A percentile compares a stretch with the other conserved stretches of the same genome.
phyloP scores from a whole-genome alignment of 805 yeast genomes.

The Candida suzukii region DNA sequence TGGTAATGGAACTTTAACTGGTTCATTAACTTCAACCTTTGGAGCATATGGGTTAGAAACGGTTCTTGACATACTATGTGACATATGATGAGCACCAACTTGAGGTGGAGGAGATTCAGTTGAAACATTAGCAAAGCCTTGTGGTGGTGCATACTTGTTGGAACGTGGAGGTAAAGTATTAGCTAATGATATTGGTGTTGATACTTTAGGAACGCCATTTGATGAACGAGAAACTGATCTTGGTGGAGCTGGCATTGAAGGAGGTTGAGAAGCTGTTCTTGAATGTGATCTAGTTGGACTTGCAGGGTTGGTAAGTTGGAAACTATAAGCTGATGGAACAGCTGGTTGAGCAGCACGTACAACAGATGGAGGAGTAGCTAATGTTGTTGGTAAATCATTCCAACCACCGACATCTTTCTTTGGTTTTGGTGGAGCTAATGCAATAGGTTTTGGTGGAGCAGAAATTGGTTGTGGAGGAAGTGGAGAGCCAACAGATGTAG shows the following conservation, averaged over 20 bases:
- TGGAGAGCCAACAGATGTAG: constrained; percentile 3
- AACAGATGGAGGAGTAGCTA: constrained; percentile 14
- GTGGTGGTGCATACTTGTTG: constrained; percentile 22
- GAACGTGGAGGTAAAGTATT: constrained; percentile 10
- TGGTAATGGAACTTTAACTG: constrained; percentile 17
- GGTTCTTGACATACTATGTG: neutral
- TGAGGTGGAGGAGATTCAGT: constrained; percentile 5
- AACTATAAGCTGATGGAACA: constrained; percentile 18
- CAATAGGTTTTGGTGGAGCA: constrained; percentile 19
- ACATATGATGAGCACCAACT: too few species aligned
- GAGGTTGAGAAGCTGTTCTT: constrained; percentile 23
- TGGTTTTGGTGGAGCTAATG: constrained; percentile 13
- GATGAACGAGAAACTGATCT: constrained; percentile 10
- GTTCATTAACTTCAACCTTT: constrained; percentile 15
- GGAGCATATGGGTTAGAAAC: constrained; percentile 30
- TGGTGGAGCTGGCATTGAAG: constrained; percentile 25
- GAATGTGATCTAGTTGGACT: constrained; percentile 14
- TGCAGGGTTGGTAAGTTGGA: constrained; percentile 13
- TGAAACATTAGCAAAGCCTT: constrained; percentile 6
- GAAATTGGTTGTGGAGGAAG: constrained; percentile 2
- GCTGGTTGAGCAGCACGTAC: constrained; percentile 14
- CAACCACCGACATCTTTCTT: constrained; percentile 57
- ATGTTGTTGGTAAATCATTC: constrained; percentile 58
- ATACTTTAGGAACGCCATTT: constrained; percentile 1
- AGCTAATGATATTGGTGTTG: constrained; percentile 13